These are phyloP conservation scores for Turritis glabra DNA, from an alignment of 345 rosid genomes.

Conservation along the genomic window DNA sequence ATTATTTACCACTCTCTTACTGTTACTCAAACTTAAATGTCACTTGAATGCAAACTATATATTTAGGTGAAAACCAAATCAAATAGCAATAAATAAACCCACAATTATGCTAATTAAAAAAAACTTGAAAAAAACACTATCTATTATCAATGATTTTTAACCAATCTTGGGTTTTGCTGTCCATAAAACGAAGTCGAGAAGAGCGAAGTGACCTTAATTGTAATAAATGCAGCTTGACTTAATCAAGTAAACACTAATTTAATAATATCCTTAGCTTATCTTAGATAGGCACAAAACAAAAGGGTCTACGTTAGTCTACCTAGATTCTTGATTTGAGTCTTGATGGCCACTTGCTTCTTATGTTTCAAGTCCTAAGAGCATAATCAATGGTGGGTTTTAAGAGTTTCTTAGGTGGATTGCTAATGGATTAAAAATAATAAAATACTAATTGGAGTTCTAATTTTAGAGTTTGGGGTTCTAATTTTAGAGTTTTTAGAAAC, in stretches of 20 bases:
- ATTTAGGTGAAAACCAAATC: slow-evolving; percentile 34
- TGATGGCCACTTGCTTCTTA: not conserved
- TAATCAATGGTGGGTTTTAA: no score
- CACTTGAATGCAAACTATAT: slow-evolving; percentile 31
- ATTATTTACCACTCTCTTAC: slow-evolving; percentile 27
- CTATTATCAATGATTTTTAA: slow-evolving; percentile 10
- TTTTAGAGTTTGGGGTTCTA: no score
- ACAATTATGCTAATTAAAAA: slow-evolving; percentile 10
- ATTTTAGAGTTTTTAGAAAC: no score
- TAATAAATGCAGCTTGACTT: slow-evolving; percentile 32
- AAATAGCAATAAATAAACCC: slow-evolving; percentile 2
- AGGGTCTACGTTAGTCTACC: slow-evolving; percentile 30
- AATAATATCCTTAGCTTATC: slow-evolving; percentile 6
- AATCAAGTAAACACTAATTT: slow-evolving; percentile 18
- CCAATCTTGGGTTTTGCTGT: slow-evolving; percentile 15
- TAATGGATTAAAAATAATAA: no score
- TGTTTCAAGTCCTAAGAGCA: not conserved
- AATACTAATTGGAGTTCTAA: no score
- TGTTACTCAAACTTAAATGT: slow-evolving; percentile 30
- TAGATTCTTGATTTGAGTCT: slow-evolving; percentile 34
- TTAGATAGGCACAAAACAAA: slow-evolving; percentile 21
- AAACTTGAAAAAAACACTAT: not conserved
- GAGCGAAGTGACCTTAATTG: slow-evolving; percentile 8
- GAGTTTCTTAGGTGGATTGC: no score
- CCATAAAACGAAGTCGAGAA: slow-evolving; percentile 5